A percentile compares a stretch with the other conserved stretches of the same genome.
These are phyloP conservation scores for Wolfiporia cocos DNA, from an alignment of 1,284 basidiomycete species.

Conservation along the genomic window DNA sequence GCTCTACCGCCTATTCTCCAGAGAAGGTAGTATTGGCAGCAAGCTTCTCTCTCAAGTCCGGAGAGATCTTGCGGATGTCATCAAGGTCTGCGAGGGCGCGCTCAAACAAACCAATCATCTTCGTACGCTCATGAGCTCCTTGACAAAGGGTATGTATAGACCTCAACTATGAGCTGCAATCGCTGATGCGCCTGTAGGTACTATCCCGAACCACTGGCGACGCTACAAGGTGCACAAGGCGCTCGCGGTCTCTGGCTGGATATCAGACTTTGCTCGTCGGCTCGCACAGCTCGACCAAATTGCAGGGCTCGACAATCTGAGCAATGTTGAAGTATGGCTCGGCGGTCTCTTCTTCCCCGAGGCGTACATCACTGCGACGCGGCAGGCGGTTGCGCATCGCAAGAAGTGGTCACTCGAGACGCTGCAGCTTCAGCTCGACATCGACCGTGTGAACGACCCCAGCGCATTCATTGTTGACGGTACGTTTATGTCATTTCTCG, in stretches of 20 bases:
- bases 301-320: constrained; percentile 58
- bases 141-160: constrained; percentile 71
- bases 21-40: constrained; percentile 80
- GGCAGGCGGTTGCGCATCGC: constrained; percentile 87
- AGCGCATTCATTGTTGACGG: constrained; percentile 83
- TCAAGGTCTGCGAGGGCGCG: constrained; percentile 80
- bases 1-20: constrained; percentile 79
- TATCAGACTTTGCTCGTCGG: constrained; percentile 76
- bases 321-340: constrained; percentile 80
- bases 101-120: constrained; percentile 94
- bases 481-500: constrained; percentile 30
- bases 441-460: constrained; percentile 71
- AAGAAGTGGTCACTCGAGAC: constrained; percentile 91
- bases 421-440: constrained; percentile 72
- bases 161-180: background rate
- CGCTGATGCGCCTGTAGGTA: constrained; percentile 42
- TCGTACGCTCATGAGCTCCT: constrained; percentile 77
- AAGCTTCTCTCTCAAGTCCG: constrained; percentile 74
- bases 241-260: constrained; percentile 80
- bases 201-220: constrained; percentile 84
- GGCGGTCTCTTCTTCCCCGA: constrained; percentile 94
- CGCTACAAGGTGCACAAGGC: constrained; percentile 82
- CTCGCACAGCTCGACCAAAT: constrained; percentile 79
- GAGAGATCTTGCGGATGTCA: constrained; percentile 75
- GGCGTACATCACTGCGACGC: constrained; percentile 90